phyloP scores from a whole-genome alignment of 2,329 filamentous ascomycete genomes.

The Paracoccidioides lutzii region DNA sequence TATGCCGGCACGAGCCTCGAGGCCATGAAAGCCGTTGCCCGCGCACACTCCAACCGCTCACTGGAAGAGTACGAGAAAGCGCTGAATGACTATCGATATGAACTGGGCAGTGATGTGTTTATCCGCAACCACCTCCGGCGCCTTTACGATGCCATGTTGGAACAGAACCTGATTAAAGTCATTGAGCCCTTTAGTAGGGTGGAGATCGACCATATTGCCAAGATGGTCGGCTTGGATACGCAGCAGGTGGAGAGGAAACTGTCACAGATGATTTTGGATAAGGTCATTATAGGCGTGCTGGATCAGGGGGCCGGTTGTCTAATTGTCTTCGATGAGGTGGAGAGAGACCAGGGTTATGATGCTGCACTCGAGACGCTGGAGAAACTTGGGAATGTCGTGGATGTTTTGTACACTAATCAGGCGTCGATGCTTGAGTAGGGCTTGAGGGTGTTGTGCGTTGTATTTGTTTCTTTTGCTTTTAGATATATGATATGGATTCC shows the following conservation, averaged over 20 bases:
- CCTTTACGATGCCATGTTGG: slow-evolving; percentile 95
- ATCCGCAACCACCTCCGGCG: slow-evolving; percentile 93
- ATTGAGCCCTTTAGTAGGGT: slow-evolving; percentile 97
- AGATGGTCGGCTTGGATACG: slow-evolving; percentile 93
- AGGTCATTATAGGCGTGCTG: slow-evolving; percentile 93
- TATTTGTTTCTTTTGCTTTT: neutral
- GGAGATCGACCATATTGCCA: slow-evolving; percentile 91
- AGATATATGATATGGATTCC: neutral
- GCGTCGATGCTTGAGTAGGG: slow-evolving; percentile 79
- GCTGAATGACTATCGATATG: slow-evolving; percentile 77
- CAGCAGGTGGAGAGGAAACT: slow-evolving; percentile 96
- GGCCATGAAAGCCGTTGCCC: slow-evolving; percentile 97
- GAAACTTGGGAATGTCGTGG: slow-evolving; percentile 93
- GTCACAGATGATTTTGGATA: slow-evolving; percentile 98
- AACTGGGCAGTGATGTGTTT: slow-evolving; percentile 88
- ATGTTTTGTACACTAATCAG: slow-evolving; percentile 95
- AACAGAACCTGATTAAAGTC: slow-evolving; percentile 99
- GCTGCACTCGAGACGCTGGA: slow-evolving; percentile 88
- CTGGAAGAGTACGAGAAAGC: slow-evolving; percentile 95
- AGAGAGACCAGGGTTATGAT: slow-evolving; percentile 87
- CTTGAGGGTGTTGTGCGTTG: neutral
- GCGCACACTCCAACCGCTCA: slow-evolving; percentile 87
- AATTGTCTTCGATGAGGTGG: slow-evolving; percentile 92
- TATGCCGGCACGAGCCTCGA: slow-evolving; percentile 93
- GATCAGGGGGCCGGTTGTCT: slow-evolving; percentile 96